These are phyloP conservation scores for Tricholoma sp. DNA, from an alignment of 768 basidiomycete species.

Conservation along the genomic window DNA sequence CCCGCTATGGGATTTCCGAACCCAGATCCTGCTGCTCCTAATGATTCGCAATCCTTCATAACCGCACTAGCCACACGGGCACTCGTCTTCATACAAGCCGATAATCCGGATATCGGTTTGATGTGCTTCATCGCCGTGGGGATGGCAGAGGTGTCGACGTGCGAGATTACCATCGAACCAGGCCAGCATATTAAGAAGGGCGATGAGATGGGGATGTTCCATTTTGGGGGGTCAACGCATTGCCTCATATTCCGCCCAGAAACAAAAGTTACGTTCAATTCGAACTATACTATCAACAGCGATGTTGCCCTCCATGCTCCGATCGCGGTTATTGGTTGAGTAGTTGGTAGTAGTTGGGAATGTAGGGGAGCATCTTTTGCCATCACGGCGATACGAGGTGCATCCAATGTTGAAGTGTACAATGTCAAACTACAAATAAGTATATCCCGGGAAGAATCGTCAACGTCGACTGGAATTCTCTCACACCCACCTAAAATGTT, in stretches of 20 bases:
- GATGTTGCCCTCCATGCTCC: too few species aligned
- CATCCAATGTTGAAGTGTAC: too few species aligned
- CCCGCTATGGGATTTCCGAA: slow-evolving; percentile 7
- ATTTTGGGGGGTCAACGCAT: slow-evolving; percentile 44
- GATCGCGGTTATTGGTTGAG: too few species aligned
- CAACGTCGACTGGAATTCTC: too few species aligned
- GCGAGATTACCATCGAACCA: slow-evolving; percentile 33
- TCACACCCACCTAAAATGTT: too few species aligned
- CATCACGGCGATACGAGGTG: too few species aligned
- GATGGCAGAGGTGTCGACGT: slow-evolving; percentile 58
- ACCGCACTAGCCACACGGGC: slow-evolving; percentile 42
- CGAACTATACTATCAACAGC: too few species aligned
- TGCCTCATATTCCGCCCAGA: neutral
- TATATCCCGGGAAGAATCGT: too few species aligned
- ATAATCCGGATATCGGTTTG: slow-evolving; percentile 42
- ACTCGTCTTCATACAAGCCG: slow-evolving; percentile 50
- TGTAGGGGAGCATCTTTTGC: too few species aligned
- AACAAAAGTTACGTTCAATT: neutral
- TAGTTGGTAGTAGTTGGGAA: too few species aligned
- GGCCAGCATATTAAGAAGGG: slow-evolving; percentile 35
- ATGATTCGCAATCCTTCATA: slow-evolving; percentile 34
- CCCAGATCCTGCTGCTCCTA: slow-evolving; percentile 17
- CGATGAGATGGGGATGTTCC: slow-evolving; percentile 57
- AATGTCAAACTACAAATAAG: too few species aligned
- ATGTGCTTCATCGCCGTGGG: slow-evolving; percentile 54